Evolutionary conservation across 2,329 filamentous ascomycete genomes (phyloP).

Genomic region (Fusarium multiceps): DNA sequence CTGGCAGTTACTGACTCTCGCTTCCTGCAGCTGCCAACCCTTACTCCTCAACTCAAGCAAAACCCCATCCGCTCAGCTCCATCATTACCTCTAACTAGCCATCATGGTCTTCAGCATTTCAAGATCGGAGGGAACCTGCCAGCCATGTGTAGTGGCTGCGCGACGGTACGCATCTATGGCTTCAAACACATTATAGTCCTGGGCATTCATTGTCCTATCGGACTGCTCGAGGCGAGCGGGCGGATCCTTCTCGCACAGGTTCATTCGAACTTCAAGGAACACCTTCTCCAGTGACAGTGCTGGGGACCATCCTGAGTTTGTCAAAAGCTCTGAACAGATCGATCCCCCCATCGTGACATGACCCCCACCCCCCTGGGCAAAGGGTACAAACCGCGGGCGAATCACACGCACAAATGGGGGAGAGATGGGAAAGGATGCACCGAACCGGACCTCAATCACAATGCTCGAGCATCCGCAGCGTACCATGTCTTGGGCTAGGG

Average conservation of each 20-base stretch:
- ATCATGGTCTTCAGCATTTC: slow-evolving; percentile 52
- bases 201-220: not conserved
- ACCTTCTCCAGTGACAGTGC: slow-evolving; percentile 81
- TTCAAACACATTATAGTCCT: slow-evolving; percentile 74
- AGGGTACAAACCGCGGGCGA: slow-evolving; percentile 80
- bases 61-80: not conserved
- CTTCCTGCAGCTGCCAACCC: not conserved
- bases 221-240: slow-evolving; percentile 74
- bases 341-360: slow-evolving; percentile 88
- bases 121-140: slow-evolving; percentile 76
- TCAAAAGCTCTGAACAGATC: slow-evolving; percentile 85
- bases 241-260: slow-evolving; percentile 75
- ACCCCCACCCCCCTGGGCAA: slow-evolving; percentile 79
- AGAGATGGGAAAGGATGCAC: slow-evolving; percentile 77
- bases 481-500: slow-evolving; percentile 81
- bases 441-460: slow-evolving; percentile 85
- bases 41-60: too few species aligned
- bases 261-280: slow-evolving; percentile 82
- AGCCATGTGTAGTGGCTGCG: slow-evolving; percentile 75
- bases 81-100: not conserved
- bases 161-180: slow-evolving; percentile 79
- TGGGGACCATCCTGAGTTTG: slow-evolving; percentile 83
- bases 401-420: slow-evolving; percentile 89
- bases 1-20: not conserved
- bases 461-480: slow-evolving; percentile 70